phyloP scores from a whole-genome alignment of 192 early-diverging fungal species.

The Umbelopsis ramanniana region DNA sequence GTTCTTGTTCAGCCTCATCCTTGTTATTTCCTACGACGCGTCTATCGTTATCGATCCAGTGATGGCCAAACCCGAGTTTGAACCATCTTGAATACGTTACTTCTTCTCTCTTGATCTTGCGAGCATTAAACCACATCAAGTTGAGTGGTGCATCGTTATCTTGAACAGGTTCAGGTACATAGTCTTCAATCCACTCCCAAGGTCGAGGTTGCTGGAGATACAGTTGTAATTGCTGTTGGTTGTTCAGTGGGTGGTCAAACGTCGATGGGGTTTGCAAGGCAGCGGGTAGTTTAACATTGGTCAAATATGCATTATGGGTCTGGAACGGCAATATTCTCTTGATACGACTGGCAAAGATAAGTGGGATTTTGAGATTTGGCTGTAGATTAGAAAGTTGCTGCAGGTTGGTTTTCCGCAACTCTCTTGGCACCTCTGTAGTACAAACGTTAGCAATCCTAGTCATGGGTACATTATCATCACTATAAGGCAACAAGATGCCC shows the following conservation, averaged over 20 bases:
- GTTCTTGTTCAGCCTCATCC: slow-evolving; percentile 6
- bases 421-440: slow-evolving; percentile 45
- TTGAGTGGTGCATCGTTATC: slow-evolving; percentile 45
- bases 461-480: neutral
- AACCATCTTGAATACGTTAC: slow-evolving; percentile 43
- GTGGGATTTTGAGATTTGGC: slow-evolving; percentile 38
- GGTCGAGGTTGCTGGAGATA: slow-evolving; percentile 49
- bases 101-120: slow-evolving; percentile 29
- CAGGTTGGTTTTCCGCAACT: slow-evolving; percentile 47
- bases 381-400: slow-evolving; percentile 32
- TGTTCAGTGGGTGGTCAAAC: slow-evolving; percentile 24
- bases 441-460: neutral
- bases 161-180: slow-evolving; percentile 42
- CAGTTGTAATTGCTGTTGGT: slow-evolving; percentile 25
- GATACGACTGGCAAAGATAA: slow-evolving; percentile 52
- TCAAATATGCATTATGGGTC: slow-evolving; percentile 59
- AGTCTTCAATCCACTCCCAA: slow-evolving; percentile 63
- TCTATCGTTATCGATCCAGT: slow-evolving; percentile 20
- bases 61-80: slow-evolving; percentile 34
- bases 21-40: slow-evolving; percentile 1
- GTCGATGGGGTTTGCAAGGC: slow-evolving; percentile 27
- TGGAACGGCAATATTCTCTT: slow-evolving; percentile 58
- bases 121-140: slow-evolving; percentile 35
- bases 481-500: no score
- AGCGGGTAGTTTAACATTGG: slow-evolving; percentile 40